Evolutionary conservation across 2,329 filamentous ascomycete genomes (phyloP), one percentile per base, ranked within the genome.

Genomic region (Anisogramma anomala): DNA sequence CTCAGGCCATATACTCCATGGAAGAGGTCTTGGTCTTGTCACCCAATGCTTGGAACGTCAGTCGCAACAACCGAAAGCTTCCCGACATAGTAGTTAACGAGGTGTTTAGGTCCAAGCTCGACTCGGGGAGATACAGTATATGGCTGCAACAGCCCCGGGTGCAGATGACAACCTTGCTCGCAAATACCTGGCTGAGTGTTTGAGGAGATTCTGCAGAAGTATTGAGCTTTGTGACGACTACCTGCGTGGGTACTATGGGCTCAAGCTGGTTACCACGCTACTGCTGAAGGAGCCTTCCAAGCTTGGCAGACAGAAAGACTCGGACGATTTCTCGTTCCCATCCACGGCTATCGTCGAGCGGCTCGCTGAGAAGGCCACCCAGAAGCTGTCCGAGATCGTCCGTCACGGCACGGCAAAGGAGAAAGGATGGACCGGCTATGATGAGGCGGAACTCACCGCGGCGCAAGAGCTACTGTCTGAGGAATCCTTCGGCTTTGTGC

Each of bases 201-300:
- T 94, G 40, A 84, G 86, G 56, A 77, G 88, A 49, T 96, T 94
- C 62, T 84, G 82, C 57, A 77, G 91, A 53, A 91, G 87, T 55
- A 77, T 96, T 49, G 91, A 98, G 64, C 73, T 98, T 39, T 96
- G 91, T 55, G 84, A 95, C 52, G 79, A 87, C 57, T 96, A 95
- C 58, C 62, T 96, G 47, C 78, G 91, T 47, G 91, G 88, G 1
- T 94, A 87, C 59, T 96, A 94, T 60, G 91, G 91, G 6, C 66
- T 98, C 45, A 91, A 89, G 58, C 60, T 88, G 60, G 81, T 66
- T 13, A 70, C 71, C 7, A 64, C 67, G 44, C 66, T 64, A 49
- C 54, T 79, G 22, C 57, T 80, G 33, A 59, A 56, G 10, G 64
- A 65, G 7, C 49, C 58, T 6, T 52, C 53, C 15, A 71, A 68